Base-by-base conservation (phyloP, 495 filamentous ascomycete genomes). In the Penicillium pancosmium region DNA sequence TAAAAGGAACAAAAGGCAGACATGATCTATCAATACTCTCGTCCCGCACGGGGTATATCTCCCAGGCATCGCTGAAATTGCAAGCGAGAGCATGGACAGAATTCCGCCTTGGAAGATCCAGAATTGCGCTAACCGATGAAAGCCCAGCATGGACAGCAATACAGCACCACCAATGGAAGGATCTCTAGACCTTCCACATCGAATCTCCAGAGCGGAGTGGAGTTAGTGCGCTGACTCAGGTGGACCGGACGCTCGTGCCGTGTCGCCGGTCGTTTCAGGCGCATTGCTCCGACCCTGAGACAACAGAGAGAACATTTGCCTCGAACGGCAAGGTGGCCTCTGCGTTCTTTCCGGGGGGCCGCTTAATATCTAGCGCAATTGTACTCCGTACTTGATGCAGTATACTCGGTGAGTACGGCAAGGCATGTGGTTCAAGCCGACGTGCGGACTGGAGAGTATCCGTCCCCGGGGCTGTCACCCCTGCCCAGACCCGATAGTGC, bases 261-360 rank as follows among this genome's bases (percentile, higher is more conserved):
- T 61, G 60, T 69, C 50, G 38, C 43, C 58, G 64, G 64, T 48
- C 48, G 66, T 64, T 69, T 69, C 66, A 69, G 66, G 63, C 47
- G 56, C 9, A 40, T 67, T 60, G 61, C 36, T 54, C 57, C 66
- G 65, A 66, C 55, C 43, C 44, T 50, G 38, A 58, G 48, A 44
- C 38, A 27, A 19, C 41, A 43, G n/a, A 44, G n/a, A 44, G n/a
- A 44, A 44, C 5, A 47, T 50, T 35, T 7, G 16, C 43, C 7
- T 50, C 19, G 43, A 58, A 58, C 49, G 18, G 56, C 52, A 54
- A 59, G 43, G 56, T 59, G 56, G 56, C 56, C 49, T 58, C 18
- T n/a, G 27, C 25, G 48, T n/a, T n/a, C 19, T 34, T 57, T 27
- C 46, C 21, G 46, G 46, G 46, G 46, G 44, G 8, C 19, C 40